Evolutionary conservation across 345 rosid genomes (phyloP), one percentile per base, ranked within the genome.

Genomic region (Acer negundo): DNA sequence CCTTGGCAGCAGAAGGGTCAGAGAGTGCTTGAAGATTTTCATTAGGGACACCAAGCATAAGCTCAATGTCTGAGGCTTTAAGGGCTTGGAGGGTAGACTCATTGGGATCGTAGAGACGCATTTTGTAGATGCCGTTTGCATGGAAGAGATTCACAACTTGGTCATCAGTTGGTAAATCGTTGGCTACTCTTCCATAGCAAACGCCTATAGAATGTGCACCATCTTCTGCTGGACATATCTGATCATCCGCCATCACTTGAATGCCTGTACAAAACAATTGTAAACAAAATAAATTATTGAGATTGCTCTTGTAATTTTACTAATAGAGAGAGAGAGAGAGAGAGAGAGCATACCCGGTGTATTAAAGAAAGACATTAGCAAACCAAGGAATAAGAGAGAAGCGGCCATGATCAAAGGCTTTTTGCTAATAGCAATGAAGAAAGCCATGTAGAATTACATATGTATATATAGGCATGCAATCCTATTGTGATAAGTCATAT

Each of bases 51-150:
- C 73, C 87, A 0, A 82, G 68, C 44, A 78, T 66, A 61, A 85
- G 80, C n/a, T 85, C 84, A 7, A 87, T 78, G 77, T 80, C 77
- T 46, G 86, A 78, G 28, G 85, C 86, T 31, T 72, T 69, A 17
- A 89, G 83, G n/a, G 90, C 86, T 19, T 78, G 72, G n/a, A 89
- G 87, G 23, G 90, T 85, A 6, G 63, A 23, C 26, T 77, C 81
- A 38, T 89, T 69, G 1, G 89, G 83, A 3, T 81, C 73, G 23
- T 85, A 89, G 10, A 85, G 81, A 69, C 87, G 64, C 85, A 89
- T 81, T 66, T 73, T 79, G 4, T 62, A 56, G 38, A 86, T 82
- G 28, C 72, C 75, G 40, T 85, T 85, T 22, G 77, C 1, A n/a
- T 74, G 70, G 62, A 69, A 85, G n/a, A 86, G 76, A 35, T 24